These are phyloP conservation scores for Agrocybe pediades DNA, from an alignment of 768 basidiomycete genomes.

Conservation along the genomic window DNA sequence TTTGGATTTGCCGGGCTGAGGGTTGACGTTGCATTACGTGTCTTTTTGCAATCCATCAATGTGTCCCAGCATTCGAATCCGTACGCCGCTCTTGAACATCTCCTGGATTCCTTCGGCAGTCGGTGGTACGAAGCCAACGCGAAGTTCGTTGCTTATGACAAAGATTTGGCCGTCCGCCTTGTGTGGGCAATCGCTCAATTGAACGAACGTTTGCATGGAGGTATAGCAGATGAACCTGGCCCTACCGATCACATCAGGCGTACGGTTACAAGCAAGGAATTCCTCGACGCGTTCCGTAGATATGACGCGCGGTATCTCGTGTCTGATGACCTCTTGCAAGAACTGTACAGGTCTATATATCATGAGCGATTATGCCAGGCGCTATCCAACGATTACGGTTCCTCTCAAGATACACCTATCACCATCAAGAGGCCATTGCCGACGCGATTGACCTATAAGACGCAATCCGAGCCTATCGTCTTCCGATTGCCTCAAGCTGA, in stretches of 20 bases:
- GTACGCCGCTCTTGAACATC: slow-evolving; percentile 56
- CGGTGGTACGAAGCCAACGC: slow-evolving; percentile 93
- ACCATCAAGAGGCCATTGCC: slow-evolving; percentile 77
- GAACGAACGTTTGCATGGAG: slow-evolving; percentile 84
- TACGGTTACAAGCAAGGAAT: slow-evolving; percentile 73
- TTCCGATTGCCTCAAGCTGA: slow-evolving; percentile 87
- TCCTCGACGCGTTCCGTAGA: slow-evolving; percentile 79
- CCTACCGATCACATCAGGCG: slow-evolving; percentile 53
- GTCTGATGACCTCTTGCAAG: slow-evolving; percentile 72
- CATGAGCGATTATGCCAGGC: slow-evolving; percentile 75
- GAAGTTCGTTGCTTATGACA: slow-evolving; percentile 75
- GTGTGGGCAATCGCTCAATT: slow-evolving; percentile 84
- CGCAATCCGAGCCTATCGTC: slow-evolving; percentile 86
- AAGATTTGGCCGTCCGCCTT: slow-evolving; percentile 75
- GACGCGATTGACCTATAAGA: slow-evolving; percentile 79
- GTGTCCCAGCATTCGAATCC: slow-evolving; percentile 43
- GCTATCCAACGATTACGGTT: slow-evolving; percentile 40
- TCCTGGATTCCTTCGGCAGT: slow-evolving; percentile 83
- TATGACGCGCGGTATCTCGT: slow-evolving; percentile 74
- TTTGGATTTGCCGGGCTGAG: slow-evolving; percentile 85
- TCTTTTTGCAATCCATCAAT: slow-evolving; percentile 84
- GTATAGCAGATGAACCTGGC: slow-evolving; percentile 64
- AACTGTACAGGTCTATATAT: slow-evolving; percentile 78
- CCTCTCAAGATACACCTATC: slow-evolving; percentile 54
- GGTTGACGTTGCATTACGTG: slow-evolving; percentile 86